Evolutionary conservation across 2,329 filamentous ascomycete genomes (phyloP), one percentile per base, ranked within the genome.

Genomic region (Fonsecaea nubica): DNA sequence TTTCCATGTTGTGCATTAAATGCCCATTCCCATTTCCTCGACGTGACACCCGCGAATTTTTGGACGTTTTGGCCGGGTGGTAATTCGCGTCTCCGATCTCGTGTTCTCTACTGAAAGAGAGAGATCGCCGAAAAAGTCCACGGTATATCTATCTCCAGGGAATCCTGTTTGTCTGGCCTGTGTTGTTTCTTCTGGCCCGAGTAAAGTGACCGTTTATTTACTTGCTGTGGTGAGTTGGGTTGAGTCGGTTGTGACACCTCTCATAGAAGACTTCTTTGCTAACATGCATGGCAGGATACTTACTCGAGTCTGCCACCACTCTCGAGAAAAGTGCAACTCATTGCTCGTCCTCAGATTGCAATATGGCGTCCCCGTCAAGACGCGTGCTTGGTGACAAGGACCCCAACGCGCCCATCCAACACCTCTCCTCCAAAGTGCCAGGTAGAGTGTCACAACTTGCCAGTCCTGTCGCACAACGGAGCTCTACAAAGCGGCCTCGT

Each of bases 381-480:
- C 71, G 67, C 62, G 70, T 71, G 18, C 67, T 74, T 32, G 71
- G 70, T 38, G 66, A 71, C 21, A 74, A 73, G 64, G 65, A 71
- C 50, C 69, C 60, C 12, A 74, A 74, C 70, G 64, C 67, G 57
- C 59, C 57, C 30, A 59, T 72, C 18, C 64, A 67, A 13, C 58
- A 64, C 15, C 60, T 25, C 64, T 25, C 65, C 67, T 12, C 65
- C 35, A 58, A 68, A 60, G 60, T 42, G 53, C 18, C 33, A 38
- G 52, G 9, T 15, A 38, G 53, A 18, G 35, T 13, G 50, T 45
- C 33, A 38, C 50, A 62, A 35, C 13, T 32, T 25, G 52, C 56
- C 56, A 62, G 52, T 57, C 55, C 60, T 30, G 36, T 55, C 38
- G 15, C 38, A 7, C 54, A 57, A 25, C 58, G 32, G 12, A 50